Conservation (phyloP, 495 filamentous ascomycete genomes). For the Aspergillus diversus region DNA sequence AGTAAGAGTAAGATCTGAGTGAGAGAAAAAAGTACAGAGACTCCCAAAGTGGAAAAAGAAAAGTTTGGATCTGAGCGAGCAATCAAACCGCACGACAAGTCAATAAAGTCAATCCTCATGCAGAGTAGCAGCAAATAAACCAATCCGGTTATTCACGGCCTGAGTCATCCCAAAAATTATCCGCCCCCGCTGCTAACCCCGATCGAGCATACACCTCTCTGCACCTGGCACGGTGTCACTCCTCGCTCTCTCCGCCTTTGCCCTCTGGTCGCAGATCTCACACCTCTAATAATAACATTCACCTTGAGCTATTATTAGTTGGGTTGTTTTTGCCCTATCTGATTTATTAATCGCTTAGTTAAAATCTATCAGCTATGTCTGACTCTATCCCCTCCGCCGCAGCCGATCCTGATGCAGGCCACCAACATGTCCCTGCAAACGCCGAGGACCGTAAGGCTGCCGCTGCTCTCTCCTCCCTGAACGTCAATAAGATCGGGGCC, state of each 20-base stretch:
- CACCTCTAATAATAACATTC: too few relatives aligned
- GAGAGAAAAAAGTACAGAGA: neutral
- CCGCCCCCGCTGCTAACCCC: neutral
- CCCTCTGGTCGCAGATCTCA: too few relatives aligned
- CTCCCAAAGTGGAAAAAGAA: too few relatives aligned
- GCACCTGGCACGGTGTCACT: neutral
- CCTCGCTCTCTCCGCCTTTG: too few relatives aligned
- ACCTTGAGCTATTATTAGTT: too few relatives aligned
- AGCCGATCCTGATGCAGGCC: conserved; percentile 61
- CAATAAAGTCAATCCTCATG: neutral
- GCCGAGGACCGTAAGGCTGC: conserved; percentile 92
- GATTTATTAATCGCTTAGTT: too few relatives aligned
- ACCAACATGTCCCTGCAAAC: conserved; percentile 62
- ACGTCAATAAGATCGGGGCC: conserved; percentile 58
- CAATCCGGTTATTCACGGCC: conserved; percentile 18
- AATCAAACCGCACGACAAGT: neutral
- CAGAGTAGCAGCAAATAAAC: neutral
- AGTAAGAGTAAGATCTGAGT: neutral
- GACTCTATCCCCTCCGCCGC: conserved; percentile 71
- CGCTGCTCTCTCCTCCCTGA: conserved; percentile 78
- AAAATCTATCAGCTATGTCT: conserved; percentile 41
- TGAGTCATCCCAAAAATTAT: conserved; percentile 14
- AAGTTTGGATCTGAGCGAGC: too few relatives aligned
- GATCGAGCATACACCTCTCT: neutral
- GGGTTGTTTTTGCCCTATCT: too few relatives aligned